Conservation (phyloP, 2,329 filamentous ascomycete species). For the Nigrospora sphaerica region DNA sequence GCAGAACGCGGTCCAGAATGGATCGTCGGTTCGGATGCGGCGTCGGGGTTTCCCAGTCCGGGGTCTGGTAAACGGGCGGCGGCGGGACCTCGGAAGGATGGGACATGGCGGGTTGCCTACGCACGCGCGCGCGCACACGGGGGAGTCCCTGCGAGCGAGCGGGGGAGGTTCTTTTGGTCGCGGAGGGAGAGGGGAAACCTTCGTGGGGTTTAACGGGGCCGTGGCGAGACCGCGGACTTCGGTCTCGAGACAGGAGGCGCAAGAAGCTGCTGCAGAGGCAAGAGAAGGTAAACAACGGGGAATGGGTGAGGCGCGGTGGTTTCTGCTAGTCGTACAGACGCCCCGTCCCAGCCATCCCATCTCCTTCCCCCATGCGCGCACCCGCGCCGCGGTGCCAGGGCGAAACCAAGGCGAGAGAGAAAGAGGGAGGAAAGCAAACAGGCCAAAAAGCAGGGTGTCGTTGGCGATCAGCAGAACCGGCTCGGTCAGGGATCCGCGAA, state of each 20-base stretch:
- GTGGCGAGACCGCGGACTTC: not conserved
- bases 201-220: not conserved
- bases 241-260: not conserved
- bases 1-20: conserved; percentile 1
- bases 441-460: too few species aligned
- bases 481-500: too few species aligned
- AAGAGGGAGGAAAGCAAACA: too few species aligned
- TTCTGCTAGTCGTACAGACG: too few species aligned
- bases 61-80: conserved; percentile 9
- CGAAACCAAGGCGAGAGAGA: too few species aligned
- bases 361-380: too few species aligned
- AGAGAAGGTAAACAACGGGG: too few species aligned
- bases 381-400: too few species aligned
- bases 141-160: not conserved
- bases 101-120: not conserved
- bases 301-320: too few species aligned
- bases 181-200: not conserved
- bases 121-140: not conserved
- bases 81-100: not conserved
- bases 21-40: conserved; percentile 2
- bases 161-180: not conserved
- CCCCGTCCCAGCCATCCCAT: too few species aligned
- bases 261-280: not conserved
- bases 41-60: conserved; percentile 8
- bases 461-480: too few species aligned